Evolutionary conservation across 2,329 filamentous ascomycete species (phyloP).

Genomic region (Mycogone perniciosa): DNA sequence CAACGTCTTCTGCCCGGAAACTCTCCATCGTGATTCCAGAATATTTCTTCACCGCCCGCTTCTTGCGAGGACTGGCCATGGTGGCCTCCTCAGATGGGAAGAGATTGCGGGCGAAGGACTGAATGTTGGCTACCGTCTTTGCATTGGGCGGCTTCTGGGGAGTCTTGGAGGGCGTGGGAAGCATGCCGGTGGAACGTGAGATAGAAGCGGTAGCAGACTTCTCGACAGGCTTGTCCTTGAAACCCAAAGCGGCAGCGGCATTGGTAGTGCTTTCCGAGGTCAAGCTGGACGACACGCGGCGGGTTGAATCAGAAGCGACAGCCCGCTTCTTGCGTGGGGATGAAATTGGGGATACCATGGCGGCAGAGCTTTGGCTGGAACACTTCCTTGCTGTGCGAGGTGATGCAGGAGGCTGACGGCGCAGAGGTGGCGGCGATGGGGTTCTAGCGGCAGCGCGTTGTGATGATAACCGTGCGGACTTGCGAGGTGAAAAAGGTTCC

Average conservation of each 20-base stretch:
- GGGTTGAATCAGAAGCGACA: conserved; percentile 40
- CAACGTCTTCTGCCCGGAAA: conserved; percentile 51
- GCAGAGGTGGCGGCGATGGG: conserved; percentile 43
- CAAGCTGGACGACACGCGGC: conserved; percentile 40
- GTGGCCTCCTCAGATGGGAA: conserved; percentile 55
- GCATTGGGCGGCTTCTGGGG: conserved; percentile 56
- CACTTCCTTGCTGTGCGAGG: conserved; percentile 29
- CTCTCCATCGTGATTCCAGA: conserved; percentile 49
- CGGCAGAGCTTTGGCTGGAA: conserved; percentile 21
- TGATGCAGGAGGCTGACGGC: conserved; percentile 26
- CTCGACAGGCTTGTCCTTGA: conserved; percentile 24
- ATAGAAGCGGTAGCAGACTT: conserved; percentile 22
- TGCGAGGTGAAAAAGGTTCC: conserved; percentile 66
- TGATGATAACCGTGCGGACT: conserved; percentile 58
- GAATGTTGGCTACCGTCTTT: conserved; percentile 45
- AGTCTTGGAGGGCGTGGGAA: conserved; percentile 75
- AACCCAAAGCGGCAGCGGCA: conserved; percentile 37
- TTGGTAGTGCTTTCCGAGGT: conserved; percentile 37
- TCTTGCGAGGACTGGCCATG: conserved; percentile 54
- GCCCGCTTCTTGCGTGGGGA: conserved; percentile 48
- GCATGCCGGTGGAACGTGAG: conserved; percentile 45
- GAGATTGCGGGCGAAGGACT: conserved; percentile 53
- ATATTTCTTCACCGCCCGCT: conserved; percentile 48
- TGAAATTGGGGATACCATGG: conserved; percentile 36
- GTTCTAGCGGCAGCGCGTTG: conserved; percentile 48